Base-by-base conservation (phyloP, 306 rosid species). In the Casuarina cunninghamiana region DNA sequence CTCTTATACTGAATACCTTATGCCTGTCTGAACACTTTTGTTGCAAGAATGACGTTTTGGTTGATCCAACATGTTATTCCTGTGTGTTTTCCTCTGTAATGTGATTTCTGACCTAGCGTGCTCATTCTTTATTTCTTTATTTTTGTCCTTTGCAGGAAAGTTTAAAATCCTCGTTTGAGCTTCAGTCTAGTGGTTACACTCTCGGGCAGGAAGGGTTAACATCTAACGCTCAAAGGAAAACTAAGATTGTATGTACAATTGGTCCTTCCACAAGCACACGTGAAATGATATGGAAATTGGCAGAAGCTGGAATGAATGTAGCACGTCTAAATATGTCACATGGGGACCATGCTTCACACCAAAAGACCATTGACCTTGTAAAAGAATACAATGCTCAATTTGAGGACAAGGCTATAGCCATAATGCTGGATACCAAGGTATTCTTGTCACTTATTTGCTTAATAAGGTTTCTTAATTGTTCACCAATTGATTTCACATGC, bases 391-490 rank as follows among this genome's bases (percentile, higher is more conserved):
- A 95, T 60, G 83, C 96, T 77, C 93, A 84, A 71, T 91, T 89
- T 75, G 84, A 82, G 26, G 90, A 95, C 72, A 92, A 85, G 81
- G 97, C 86, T 50, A 82, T 95, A 11, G 92, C 97, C 81, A 90
- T 95, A 85, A 92, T 95, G 98, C 91, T 95, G 72, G 98, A 95
- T 84, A 95, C 98, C 69, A 95, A 95, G 97, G 97, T 90, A 48
- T 75, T 80, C 39, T 82, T 19, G 21, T 6, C 39, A 5, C 72
- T 12, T 69, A 26, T 54, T 69, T 44, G 37, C 55, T 69, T 15
- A 38, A 15, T 38, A 39, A 39, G 38, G 15, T 39, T 9, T n/a
- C 39, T 38, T 51, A 13, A 12, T 10, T 71, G n/a, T 45, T 12
- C 26, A 53, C 57, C 58, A 61, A 38, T 17, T 54, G 17, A 48